Evolutionary conservation across 768 basidiomycete species (phyloP).

Genomic region (Antrodiella citrinella): DNA sequence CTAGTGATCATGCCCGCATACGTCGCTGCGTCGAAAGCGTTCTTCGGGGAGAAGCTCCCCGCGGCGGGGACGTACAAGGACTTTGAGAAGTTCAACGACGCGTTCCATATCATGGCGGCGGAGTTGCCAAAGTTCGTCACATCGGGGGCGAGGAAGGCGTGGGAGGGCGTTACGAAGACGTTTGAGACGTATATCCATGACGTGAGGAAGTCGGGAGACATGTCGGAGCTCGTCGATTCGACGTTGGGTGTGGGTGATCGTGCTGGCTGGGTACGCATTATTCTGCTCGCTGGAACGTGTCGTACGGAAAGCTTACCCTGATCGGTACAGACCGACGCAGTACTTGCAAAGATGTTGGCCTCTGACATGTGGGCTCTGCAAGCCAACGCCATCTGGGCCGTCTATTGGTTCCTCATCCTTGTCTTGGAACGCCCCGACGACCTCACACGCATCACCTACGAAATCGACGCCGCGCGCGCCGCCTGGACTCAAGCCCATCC

Average conservation of each 20-base stretch:
- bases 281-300: too few relatives aligned
- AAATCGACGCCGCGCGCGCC: constrained; percentile 11
- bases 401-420: constrained; percentile 16
- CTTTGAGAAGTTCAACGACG: constrained; percentile 17
- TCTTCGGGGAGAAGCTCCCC: constrained; percentile 17
- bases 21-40: constrained; percentile 11
- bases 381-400: constrained; percentile 17
- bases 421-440: constrained; percentile 14
- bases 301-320: too few relatives aligned
- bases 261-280: constrained; percentile 9
- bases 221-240: not conserved
- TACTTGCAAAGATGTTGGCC: constrained; percentile 10
- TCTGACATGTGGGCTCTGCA: constrained; percentile 17
- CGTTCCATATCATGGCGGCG: constrained; percentile 12
- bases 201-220: constrained; percentile 1
- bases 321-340: constrained; percentile 11
- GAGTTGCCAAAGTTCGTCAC: constrained; percentile 13
- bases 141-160: constrained; percentile 6
- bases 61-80: constrained; percentile 5
- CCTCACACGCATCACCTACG: constrained; percentile 12
- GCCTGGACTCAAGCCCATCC: constrained; percentile 10
- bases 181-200: constrained; percentile 6
- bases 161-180: constrained; percentile 10
- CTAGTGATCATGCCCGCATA: constrained; percentile 13
- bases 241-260: constrained; percentile 1